phyloP scores from a whole-genome alignment of 1,139 yeast species.

The Scheffersomyces segobiensis region DNA sequence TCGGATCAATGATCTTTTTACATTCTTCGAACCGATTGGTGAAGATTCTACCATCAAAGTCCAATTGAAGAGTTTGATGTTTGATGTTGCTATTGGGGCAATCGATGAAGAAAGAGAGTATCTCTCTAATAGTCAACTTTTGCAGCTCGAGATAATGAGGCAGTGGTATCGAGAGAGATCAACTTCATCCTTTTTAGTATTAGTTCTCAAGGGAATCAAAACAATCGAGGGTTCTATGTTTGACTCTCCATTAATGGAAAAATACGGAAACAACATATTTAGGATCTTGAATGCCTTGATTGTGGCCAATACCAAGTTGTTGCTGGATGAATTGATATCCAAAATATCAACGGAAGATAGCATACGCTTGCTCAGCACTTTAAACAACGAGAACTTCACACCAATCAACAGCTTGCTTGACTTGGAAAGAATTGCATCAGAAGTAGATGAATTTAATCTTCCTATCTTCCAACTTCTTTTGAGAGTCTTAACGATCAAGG shows the following conservation, averaged over 20 bases:
- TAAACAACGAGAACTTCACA: constrained; percentile 4
- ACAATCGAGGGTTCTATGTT: constrained; percentile 6
- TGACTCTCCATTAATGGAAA: constrained; percentile 9
- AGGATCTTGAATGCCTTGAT: constrained; percentile 19
- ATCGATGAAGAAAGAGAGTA: constrained; percentile 6
- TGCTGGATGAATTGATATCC: constrained; percentile 24
- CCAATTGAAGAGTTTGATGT: constrained; percentile 8
- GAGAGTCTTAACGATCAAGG: constrained; percentile 19
- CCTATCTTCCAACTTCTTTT: constrained; percentile 52
- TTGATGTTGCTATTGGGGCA: constrained; percentile 17
- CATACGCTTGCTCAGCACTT: constrained; percentile 22
- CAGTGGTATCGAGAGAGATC: constrained; percentile 1
- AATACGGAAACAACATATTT: constrained; percentile 7
- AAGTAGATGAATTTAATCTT: constrained; percentile 53
- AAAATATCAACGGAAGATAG: constrained; percentile 20
- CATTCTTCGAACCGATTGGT: constrained; percentile 4
- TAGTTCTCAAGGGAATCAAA: constrained; percentile 13
- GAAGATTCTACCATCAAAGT: constrained; percentile 1
- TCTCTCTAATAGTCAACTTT: neutral
- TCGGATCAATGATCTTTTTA: constrained; percentile 15
- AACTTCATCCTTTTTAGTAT: constrained; percentile 5
- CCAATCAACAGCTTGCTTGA: constrained; percentile 17
- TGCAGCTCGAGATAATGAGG: neutral
- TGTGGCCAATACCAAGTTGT: constrained; percentile 19
- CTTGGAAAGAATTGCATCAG: constrained; percentile 15